phyloP scores from a whole-genome alignment of 495 filamentous ascomycete genomes.

The Bryoglossum gracile region DNA sequence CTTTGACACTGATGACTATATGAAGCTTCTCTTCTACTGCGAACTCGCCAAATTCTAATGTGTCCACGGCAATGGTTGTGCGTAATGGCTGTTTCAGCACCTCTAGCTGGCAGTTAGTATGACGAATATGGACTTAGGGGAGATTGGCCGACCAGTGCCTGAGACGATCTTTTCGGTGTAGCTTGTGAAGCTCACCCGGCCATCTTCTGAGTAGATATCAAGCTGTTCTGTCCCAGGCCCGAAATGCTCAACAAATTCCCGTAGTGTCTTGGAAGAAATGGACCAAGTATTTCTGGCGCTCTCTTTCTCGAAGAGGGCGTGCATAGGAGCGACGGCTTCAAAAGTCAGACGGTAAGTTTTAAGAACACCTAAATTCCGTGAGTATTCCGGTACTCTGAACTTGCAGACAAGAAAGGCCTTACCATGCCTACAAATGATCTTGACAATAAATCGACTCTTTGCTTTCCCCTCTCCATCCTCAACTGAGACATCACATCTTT shows the following conservation, averaged over 20 bases:
- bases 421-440: conserved; percentile 76
- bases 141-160: conserved; percentile 57
- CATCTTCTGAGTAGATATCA: conserved; percentile 72
- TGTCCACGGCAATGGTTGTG: conserved; percentile 82
- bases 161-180: conserved; percentile 87
- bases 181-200: conserved; percentile 74
- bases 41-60: conserved; percentile 79
- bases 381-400: no score
- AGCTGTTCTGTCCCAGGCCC: conserved; percentile 84
- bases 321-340: conserved; percentile 71
- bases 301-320: conserved; percentile 76
- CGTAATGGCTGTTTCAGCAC: conserved; percentile 90
- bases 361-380: conserved; percentile 71
- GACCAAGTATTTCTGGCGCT: conserved; percentile 69
- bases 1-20: conserved; percentile 85
- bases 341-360: conserved; percentile 91
- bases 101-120: conserved; percentile 40
- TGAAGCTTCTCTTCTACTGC: conserved; percentile 69
- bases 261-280: conserved; percentile 65
- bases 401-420: not conserved
- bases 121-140: not conserved
- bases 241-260: conserved; percentile 87
- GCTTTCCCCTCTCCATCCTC: conserved; percentile 62
- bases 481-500: conserved; percentile 79
- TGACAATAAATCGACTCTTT: conserved; percentile 74